Percentiles rank a stretch among this genome's conserved stretches.
Evolutionary conservation across 2,329 filamentous ascomycete species (phyloP).

Genomic region (Thermochaetoides dissita): DNA sequence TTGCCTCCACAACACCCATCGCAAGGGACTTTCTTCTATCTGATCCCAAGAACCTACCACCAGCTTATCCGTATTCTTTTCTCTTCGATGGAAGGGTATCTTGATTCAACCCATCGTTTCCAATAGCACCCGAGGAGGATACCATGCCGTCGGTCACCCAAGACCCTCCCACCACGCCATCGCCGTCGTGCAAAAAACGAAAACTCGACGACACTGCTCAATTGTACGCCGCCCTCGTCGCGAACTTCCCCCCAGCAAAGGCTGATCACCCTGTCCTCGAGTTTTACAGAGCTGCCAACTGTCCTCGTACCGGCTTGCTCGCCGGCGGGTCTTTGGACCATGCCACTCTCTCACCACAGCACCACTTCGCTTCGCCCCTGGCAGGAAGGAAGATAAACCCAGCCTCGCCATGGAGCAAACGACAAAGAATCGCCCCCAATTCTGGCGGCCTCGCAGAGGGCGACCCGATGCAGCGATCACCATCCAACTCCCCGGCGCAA

Average conservation of each 20-base stretch:
- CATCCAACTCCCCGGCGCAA: slow-evolving; percentile 3
- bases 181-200: slow-evolving; percentile 22
- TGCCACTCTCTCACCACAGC: slow-evolving; percentile 2
- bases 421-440: slow-evolving; percentile 7
- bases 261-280: slow-evolving; percentile 3
- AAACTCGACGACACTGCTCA: slow-evolving; percentile 21
- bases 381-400: slow-evolving; percentile 12
- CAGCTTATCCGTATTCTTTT: neutral
- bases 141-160: slow-evolving; percentile 26
- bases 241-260: slow-evolving; percentile 1
- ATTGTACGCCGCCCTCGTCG: slow-evolving; percentile 9
- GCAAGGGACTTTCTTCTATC: too few relatives aligned
- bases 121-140: neutral
- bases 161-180: slow-evolving; percentile 17
- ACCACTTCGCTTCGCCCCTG: slow-evolving; percentile 4
- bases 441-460: slow-evolving; percentile 1
- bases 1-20: too few relatives aligned
- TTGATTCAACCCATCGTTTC: neutral
- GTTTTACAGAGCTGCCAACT: slow-evolving; percentile 3
- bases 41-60: too few relatives aligned
- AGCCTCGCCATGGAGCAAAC: slow-evolving; percentile 9
- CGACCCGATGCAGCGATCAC: slow-evolving; percentile 7
- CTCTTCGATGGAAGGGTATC: neutral
- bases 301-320: slow-evolving; percentile 3
- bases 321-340: slow-evolving; percentile 4